Conservation (phyloP, 2,329 filamentous ascomycete species). For the Colletotrichum neosansevieriae region DNA sequence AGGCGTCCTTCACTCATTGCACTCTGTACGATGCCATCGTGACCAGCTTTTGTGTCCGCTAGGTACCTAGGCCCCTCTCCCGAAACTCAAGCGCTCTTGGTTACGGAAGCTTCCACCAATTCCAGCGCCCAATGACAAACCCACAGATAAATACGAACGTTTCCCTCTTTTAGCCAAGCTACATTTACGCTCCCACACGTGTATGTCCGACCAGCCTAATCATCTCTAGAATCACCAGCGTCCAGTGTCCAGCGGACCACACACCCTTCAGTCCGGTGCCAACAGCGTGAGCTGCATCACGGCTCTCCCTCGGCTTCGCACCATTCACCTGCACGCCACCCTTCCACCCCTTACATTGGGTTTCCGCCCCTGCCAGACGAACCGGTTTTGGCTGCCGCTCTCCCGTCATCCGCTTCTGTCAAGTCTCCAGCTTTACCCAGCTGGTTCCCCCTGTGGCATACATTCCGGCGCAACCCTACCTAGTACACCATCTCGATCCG, state of each 20-base stretch:
- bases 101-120: slow-evolving; percentile 28
- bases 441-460: slow-evolving; percentile 32
- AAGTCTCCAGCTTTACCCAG: slow-evolving; percentile 25
- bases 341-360: slow-evolving; percentile 3
- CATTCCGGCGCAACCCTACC: slow-evolving; percentile 32
- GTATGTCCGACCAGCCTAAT: slow-evolving; percentile 24
- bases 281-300: slow-evolving; percentile 10
- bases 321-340: slow-evolving; percentile 22
- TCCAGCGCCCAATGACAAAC: slow-evolving; percentile 4
- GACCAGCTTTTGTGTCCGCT: slow-evolving; percentile 10
- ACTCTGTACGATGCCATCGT: slow-evolving; percentile 37
- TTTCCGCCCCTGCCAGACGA: slow-evolving; percentile 18
- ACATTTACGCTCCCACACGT: slow-evolving; percentile 8
- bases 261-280: slow-evolving; percentile 18
- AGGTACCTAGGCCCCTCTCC: slow-evolving; percentile 5
- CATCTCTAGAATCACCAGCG: neutral
- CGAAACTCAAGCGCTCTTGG: slow-evolving; percentile 10
- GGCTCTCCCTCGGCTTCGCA: slow-evolving; percentile 25
- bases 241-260: slow-evolving; percentile 1
- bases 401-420: slow-evolving; percentile 37
- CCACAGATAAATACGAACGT: slow-evolving; percentile 27
- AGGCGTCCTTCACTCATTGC: slow-evolving; percentile 17
- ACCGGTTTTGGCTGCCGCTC: slow-evolving; percentile 35
- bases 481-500: slow-evolving; percentile 34
- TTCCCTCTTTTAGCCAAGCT: slow-evolving; percentile 1